Evolutionary conservation across 441 rosid genomes (phyloP), one percentile per base, ranked within the genome.

Genomic region (Gossypium aridum): DNA sequence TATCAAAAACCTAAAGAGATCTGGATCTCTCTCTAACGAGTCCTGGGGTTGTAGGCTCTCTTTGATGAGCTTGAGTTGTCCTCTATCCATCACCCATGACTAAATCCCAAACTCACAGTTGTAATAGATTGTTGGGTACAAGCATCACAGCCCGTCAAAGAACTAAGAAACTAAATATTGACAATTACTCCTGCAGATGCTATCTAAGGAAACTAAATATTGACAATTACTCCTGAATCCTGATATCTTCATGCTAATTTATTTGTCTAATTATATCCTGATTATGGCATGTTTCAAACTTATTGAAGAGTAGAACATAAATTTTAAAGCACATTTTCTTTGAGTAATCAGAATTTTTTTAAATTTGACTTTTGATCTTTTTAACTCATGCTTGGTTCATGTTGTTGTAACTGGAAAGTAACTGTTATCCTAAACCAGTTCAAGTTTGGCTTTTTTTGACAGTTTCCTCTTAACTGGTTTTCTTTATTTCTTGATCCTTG

Each of bases 241-340:
- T 25, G 16, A 25, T 60, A 25, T 60, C 14, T 60, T 25, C 64
- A 25, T 60, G 34, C 16, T 59, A 25, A 25, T 13, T 59, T 59
- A 60, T 60, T 60, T 60, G 34, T 60, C 64, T 60, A 23, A 28
- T 62, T 28, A 62, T 10, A 62, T n/a, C 19, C 43, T 26, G 19
- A 62, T 62, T 62, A 62, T 31, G 31, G 12, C 66, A 14, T 62
- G 20, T 62, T 62, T 28, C 66, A 17, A 62, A n/a, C 45, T 1
- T 62, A 62, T 28, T 53, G 43, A 51, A 67, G 53, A 51, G 47
- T 26, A 56, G 43, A 69, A 70, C 19, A 70, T 70, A 61, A 8
- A 54, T 31, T 28, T 70, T 47, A 54, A 54, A 70, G 28, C 17
- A 26, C 16, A 51, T 26, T 25, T 67, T 45, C 26, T 26, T 19